phyloP scores from a whole-genome alignment of 2,329 filamentous ascomycete species.

The Fusarium brachygibbosum region DNA sequence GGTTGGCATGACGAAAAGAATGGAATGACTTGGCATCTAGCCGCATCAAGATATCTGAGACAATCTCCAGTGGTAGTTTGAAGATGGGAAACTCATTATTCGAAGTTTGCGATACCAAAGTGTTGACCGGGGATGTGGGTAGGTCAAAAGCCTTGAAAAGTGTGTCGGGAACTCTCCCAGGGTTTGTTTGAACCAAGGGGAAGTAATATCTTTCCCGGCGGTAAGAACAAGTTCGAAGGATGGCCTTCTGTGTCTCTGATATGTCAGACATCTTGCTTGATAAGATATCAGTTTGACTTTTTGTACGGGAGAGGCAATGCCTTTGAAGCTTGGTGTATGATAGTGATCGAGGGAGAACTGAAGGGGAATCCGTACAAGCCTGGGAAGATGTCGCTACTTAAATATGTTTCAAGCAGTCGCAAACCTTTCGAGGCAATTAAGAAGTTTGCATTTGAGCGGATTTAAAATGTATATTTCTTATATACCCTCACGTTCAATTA shows the following conservation, averaged over 20 bases:
- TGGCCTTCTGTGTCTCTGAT: not conserved
- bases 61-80: not conserved
- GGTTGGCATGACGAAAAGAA: constrained; percentile 3
- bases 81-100: not conserved
- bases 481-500: not conserved
- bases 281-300: too few relatives aligned
- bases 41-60: not conserved
- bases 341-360: too few relatives aligned
- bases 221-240: constrained; percentile 17
- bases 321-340: not conserved
- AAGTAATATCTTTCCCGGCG: constrained; percentile 12
- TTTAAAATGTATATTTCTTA: not conserved
- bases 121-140: not conserved
- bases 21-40: constrained; percentile 13
- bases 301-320: not conserved
- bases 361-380: not conserved
- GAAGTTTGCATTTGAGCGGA: not conserved
- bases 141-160: not conserved
- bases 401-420: too few relatives aligned
- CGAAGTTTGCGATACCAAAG: too few relatives aligned
- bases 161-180: not conserved
- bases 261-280: not conserved
- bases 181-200: not conserved
- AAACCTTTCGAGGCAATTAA: not conserved
- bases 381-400: not conserved